Conservation (phyloP, 192 early-diverging fungal species). For the Oehlia diaphana region DNA sequence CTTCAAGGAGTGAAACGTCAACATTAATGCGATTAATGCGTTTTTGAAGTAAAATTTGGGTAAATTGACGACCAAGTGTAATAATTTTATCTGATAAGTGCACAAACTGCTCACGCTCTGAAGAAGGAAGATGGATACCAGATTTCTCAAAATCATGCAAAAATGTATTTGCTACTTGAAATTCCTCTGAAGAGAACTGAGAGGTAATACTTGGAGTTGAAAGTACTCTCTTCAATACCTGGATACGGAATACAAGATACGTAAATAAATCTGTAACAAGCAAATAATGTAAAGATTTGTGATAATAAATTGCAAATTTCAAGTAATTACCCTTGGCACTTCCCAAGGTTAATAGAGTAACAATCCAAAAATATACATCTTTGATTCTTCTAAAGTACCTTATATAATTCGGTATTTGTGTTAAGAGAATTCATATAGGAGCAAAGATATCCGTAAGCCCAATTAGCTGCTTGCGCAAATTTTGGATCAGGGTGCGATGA, state of each 20-base stretch:
- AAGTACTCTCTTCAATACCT: constrained; percentile 70
- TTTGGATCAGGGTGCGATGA: constrained; percentile 81
- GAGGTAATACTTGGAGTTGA: constrained; percentile 55
- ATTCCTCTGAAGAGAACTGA: constrained; percentile 68
- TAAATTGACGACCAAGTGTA: constrained; percentile 72
- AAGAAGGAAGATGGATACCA: constrained; percentile 81
- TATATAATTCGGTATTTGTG: constrained; percentile 83
- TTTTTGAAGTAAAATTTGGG: constrained; percentile 46
- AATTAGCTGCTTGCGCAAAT: constrained; percentile 74
- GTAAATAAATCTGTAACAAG: not conserved
- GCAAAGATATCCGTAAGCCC: constrained; percentile 71
- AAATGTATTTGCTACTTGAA: constrained; percentile 76
- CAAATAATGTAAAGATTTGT: not conserved
- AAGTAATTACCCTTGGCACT: not conserved
- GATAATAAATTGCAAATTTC: not conserved
- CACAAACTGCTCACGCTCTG: constrained; percentile 73
- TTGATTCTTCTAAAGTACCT: constrained; percentile 42
- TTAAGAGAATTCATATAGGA: constrained; percentile 92
- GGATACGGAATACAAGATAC: not conserved
- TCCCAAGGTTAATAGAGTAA: not conserved
- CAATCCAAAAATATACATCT: not conserved
- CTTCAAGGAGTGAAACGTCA: constrained; percentile 39
- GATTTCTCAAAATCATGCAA: constrained; percentile 93
- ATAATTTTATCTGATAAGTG: constrained; percentile 82
- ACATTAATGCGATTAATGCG: constrained; percentile 42